A percentile compares a stretch with the other conserved stretches of the same genome.
phyloP scores from a whole-genome alignment of 768 basidiomycete genomes.

The Lactarius vividus region DNA sequence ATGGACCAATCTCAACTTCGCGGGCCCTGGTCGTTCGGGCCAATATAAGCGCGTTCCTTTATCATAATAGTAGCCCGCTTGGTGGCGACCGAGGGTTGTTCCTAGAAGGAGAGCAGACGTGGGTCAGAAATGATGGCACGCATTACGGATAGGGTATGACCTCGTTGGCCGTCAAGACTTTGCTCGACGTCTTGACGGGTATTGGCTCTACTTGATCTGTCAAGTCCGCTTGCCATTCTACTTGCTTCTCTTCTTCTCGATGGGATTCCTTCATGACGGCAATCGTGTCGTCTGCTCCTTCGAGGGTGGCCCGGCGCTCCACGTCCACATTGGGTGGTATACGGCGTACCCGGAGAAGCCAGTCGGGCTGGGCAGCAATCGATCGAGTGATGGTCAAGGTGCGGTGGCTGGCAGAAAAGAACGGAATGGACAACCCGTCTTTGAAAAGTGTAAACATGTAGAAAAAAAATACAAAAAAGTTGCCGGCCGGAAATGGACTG shows the following conservation, averaged over 20 bases:
- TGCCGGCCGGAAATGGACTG: not conserved
- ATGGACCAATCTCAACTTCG: conserved; percentile 1
- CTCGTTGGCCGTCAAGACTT: not conserved
- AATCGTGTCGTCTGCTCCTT: not conserved
- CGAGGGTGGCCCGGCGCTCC: not conserved
- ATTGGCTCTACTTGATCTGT: not conserved
- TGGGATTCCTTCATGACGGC: not conserved
- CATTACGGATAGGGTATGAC: not conserved
- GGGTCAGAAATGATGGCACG: not conserved
- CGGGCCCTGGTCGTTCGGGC: not conserved
- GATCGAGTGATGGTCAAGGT: conserved; percentile 16
- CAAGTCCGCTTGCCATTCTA: not conserved
- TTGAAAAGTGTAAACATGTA: not conserved
- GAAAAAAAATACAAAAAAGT: not conserved
- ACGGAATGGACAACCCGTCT: conserved; percentile 52
- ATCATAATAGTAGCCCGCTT: not conserved
- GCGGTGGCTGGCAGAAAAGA: conserved; percentile 41
- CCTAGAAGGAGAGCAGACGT: not conserved
- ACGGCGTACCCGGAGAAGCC: conserved; percentile 25
- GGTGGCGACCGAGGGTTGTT: not conserved
- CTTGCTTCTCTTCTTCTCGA: not conserved
- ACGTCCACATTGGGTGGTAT: conserved; percentile 4
- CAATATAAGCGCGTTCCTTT: not conserved
- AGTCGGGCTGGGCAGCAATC: conserved; percentile 19
- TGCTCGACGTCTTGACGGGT: not conserved